A percentile compares a stretch with the other conserved stretches of the same genome.
Conservation (phyloP, 139 green algal species). For the Picochlorum sp. region DNA sequence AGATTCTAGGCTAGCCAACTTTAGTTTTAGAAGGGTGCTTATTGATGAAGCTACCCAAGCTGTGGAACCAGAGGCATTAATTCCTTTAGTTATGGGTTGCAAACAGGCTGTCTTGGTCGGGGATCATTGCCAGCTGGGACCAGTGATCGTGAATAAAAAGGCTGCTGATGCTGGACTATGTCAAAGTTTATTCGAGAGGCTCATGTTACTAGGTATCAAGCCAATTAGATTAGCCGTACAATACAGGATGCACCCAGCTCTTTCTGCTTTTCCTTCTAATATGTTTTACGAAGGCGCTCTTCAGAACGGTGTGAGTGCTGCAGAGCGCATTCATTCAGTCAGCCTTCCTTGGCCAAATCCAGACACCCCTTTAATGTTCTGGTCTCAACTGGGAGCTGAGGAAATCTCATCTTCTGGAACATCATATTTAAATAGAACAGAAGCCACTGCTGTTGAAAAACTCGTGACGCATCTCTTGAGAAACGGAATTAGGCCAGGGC, state of each 20-base stretch:
- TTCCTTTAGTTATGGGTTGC: conserved; percentile 89
- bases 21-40: conserved; percentile 78
- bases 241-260: conserved; percentile 97
- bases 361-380: conserved; percentile 92
- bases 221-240: conserved; percentile 89
- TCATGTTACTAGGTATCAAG: conserved; percentile 85
- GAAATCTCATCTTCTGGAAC: conserved; percentile 78
- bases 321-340: conserved; percentile 38
- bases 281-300: conserved; percentile 97
- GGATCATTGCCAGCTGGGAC: conserved; percentile 94
- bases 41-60: conserved; percentile 94
- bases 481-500: conserved; percentile 52
- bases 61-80: conserved; percentile 87
- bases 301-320: conserved; percentile 69
- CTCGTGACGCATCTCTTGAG: conserved; percentile 60
- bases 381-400: conserved; percentile 80
- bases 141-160: conserved; percentile 81
- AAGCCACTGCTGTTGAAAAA: conserved; percentile 89
- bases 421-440: conserved; percentile 92
- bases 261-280: conserved; percentile 89
- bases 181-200: conserved; percentile 91
- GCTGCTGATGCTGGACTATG: conserved; percentile 76
- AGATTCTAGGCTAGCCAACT: conserved; percentile 72
- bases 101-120: conserved; percentile 94
- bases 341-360: conserved; percentile 74